Evolutionary conservation across 2,329 filamentous ascomycete genomes (phyloP).

Genomic region (Diaporthe sp.): DNA sequence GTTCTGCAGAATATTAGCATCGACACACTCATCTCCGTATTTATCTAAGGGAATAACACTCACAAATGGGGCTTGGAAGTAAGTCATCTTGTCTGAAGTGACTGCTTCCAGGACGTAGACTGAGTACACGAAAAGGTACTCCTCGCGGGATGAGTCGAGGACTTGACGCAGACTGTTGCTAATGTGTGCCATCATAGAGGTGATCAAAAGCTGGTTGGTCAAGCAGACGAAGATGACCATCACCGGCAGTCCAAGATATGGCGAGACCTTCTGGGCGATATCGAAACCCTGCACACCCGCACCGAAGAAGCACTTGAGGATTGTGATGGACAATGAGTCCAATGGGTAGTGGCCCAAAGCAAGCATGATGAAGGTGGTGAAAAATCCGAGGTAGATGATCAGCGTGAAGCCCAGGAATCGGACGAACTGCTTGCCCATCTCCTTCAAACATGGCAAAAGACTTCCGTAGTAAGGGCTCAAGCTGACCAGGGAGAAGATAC

Average conservation of each 20-base stretch:
- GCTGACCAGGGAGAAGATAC: constrained; percentile 34
- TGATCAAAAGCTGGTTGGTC: constrained; percentile 36
- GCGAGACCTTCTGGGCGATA: constrained; percentile 28
- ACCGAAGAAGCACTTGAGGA: constrained; percentile 33
- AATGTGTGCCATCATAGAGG: constrained; percentile 36
- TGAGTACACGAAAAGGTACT: constrained; percentile 36
- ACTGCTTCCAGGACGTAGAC: constrained; percentile 35
- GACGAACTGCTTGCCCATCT: constrained; percentile 37
- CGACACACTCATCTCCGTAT: too few relatives aligned
- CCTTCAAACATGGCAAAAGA: constrained; percentile 32
- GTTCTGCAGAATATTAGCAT: constrained; percentile 18
- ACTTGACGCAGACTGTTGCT: constrained; percentile 35
- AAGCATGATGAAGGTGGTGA: constrained; percentile 34
- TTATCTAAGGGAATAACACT: not conserved
- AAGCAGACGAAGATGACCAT: constrained; percentile 33
- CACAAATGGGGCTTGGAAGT: constrained; percentile 34
- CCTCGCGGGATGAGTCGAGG: constrained; percentile 30
- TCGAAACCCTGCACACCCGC: constrained; percentile 32
- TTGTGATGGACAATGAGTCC: constrained; percentile 29
- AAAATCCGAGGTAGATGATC: constrained; percentile 35
- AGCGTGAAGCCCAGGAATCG: constrained; percentile 34
- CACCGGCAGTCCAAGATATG: constrained; percentile 32
- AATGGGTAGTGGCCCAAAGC: constrained; percentile 30
- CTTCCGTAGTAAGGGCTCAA: constrained; percentile 32
- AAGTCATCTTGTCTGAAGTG: constrained; percentile 35